phyloP scores from a whole-genome alignment of 805 yeast genomes.

The Candida glaebosa region DNA sequence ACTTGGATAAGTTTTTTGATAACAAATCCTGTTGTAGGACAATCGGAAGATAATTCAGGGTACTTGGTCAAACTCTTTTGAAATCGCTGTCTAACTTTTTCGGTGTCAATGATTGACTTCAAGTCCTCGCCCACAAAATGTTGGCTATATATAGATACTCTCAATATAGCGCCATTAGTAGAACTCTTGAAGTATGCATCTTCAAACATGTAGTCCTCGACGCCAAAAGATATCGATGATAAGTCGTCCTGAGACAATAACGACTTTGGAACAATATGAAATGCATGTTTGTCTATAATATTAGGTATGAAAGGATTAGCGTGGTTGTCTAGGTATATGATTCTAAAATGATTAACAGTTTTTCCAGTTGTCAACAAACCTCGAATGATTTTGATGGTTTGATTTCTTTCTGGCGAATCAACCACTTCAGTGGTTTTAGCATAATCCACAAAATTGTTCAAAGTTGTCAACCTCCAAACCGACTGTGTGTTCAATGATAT shows the following conservation, averaged over 20 bases:
- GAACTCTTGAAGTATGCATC: conserved; percentile 31
- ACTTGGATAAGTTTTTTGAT: conserved; percentile 59
- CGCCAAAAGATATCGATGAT: conserved; percentile 12
- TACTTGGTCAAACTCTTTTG: conserved; percentile 28
- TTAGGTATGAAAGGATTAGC: conserved; percentile 15
- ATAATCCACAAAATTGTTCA: conserved; percentile 32
- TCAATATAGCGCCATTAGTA: conserved; percentile 30
- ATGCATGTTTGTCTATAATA: conserved; percentile 31
- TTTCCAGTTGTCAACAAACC: conserved; percentile 23
- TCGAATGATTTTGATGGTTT: conserved; percentile 22
- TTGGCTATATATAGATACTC: conserved; percentile 51
- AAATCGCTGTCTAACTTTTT: conserved; percentile 51
- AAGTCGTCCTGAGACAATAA: conserved; percentile 28
- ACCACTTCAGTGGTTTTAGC: conserved; percentile 28
- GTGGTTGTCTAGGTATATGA: conserved; percentile 23
- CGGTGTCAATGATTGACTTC: conserved; percentile 41
- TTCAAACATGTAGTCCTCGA: conserved; percentile 19
- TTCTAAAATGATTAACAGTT: conserved; percentile 26
- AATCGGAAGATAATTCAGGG: conserved; percentile 25
- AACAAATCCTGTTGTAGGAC: conserved; percentile 54
- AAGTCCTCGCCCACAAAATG: conserved; percentile 50
- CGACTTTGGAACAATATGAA: conserved; percentile 26
- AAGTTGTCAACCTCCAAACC: conserved; percentile 23
- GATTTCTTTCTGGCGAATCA: conserved; percentile 14
- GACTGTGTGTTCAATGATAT: conserved; percentile 10